Evolutionary conservation across 1,284 basidiomycete genomes (phyloP), one percentile per base, ranked within the genome.

Genomic region (Trichosporon ovoides): DNA sequence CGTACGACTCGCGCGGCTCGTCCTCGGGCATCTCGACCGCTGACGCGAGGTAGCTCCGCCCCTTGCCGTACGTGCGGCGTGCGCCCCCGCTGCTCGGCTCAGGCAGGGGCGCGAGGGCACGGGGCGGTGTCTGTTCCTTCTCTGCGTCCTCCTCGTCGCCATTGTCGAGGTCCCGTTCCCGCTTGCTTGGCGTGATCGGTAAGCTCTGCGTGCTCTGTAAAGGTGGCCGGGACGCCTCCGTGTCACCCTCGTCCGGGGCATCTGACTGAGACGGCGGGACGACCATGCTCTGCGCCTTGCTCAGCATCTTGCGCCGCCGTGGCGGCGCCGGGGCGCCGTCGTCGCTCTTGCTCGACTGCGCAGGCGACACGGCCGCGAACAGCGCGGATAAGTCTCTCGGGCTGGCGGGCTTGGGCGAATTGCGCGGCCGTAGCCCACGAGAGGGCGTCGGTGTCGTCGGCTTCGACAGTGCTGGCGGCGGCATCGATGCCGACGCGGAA

Each of bases 221-320:
- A 2, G 38, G 24, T 4, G 22, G 56, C 5, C 58, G 56, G 2
- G 28, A 31, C 4, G 28, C 28, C 28, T 56, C 58, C 48, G 56
- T 55, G 11, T 65, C 54, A 14, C 36, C 51, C 2, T 43, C 33
- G 4, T 38, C 55, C 43, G 35, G 37, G 5, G 16, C 28, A 6
- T 43, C 46, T 11, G 56, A 52, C 7, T 55, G 52, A 12, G 52
- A 40, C 20, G 59, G 36, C 7, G 57, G 50, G 2, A 56, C 55
- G 9, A 65, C 65, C 55, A 73, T 63, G 61, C 71, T 73, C 60
- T 73, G 70, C 19, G 72, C 65, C 51, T 71, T 72, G 34, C 65
- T 68, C 12, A 75, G 63, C 71, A 75, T 73, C 22, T 66, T 61
- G 16, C 68, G 52, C 19, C 31, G 28, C 7, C 33, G 28, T 31